Base-by-base conservation (phyloP, 2,329 filamentous ascomycete species). In the Hypomyces perniciosus region DNA sequence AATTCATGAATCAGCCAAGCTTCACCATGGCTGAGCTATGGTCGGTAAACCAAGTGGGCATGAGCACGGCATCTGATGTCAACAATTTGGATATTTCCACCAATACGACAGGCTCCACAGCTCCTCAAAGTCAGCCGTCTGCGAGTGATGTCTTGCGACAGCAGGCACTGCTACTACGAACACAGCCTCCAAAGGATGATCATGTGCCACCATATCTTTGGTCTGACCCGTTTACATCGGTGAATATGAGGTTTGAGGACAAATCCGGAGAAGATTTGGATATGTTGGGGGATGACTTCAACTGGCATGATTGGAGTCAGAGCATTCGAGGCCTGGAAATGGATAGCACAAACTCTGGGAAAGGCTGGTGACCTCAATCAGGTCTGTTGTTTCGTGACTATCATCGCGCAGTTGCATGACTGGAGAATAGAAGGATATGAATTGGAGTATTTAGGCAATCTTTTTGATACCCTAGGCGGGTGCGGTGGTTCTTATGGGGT, bases 241-340 rank as follows among this genome's bases (percentile, higher is more conserved):
- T 61, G 48, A 64, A 66, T 41, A 54, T 58, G 10, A 61, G 56
- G 33, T 62, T 65, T 30, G 63, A 64, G 31, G 60, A 61, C 13
- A 46, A 57, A 28, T 53, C 59, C 4, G 39, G 55, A 6, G 68
- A 69, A 44, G 65, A 71, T 27, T 57, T 66, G 40, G 72, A 72
- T 34, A 68, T 72, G 59, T 58, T 70, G 52, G 71, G 72, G 2
- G 65, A 68, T 3, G 67, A 70, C 6, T 76, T 77, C 52, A 69
- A 76, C 55, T 78, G 75, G 75, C 70, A 76, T 44, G 70, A 71
- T 50, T 78, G 74, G 71, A 72, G 70, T 51, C 68, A 73, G 50
- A 72, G 60, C 55, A 66, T 73, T 40, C 65, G 65, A 29, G 69
- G 68, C 0, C 52, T 72, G 49, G 70, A 70, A 58, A 66, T 68